Evolutionary conservation across 495 filamentous ascomycete genomes (phyloP).

Genomic region (Tuber aestivum): DNA sequence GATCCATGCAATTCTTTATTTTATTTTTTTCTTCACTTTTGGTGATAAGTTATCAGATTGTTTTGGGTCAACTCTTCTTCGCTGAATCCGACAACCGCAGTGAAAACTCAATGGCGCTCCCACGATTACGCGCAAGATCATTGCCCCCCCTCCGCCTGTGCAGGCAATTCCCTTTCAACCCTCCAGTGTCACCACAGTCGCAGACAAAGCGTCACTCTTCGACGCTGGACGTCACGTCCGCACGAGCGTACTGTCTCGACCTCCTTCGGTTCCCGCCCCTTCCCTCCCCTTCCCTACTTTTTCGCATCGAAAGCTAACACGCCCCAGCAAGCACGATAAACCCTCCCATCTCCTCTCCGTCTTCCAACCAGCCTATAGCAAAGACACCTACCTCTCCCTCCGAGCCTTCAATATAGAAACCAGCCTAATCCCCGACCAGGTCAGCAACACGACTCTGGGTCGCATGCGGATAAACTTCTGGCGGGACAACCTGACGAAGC

Average conservation of each 20-base stretch:
- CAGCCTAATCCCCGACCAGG: conserved; percentile 78
- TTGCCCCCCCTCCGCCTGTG: not conserved
- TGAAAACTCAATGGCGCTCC: not conserved
- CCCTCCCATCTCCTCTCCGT: conserved; percentile 79
- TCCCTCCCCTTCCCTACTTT: not conserved
- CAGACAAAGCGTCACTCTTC: not conserved
- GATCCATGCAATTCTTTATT: not conserved
- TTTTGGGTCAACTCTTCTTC: not conserved
- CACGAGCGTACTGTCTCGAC: conserved; percentile 53
- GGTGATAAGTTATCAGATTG: not conserved
- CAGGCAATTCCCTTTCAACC: not conserved
- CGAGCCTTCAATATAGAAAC: conserved; percentile 90
- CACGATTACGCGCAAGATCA: not conserved
- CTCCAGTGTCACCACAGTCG: not conserved
- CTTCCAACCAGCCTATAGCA: conserved; percentile 66
- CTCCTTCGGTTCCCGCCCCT: conserved; percentile 51
- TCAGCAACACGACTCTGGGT: conserved; percentile 72
- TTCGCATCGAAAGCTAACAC: not conserved
- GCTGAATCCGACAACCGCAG: not conserved
- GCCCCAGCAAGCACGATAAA: conserved; percentile 67
- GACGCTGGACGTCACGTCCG: conserved; percentile 43
- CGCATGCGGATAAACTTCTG: conserved; percentile 90
- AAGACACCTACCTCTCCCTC: conserved; percentile 80
- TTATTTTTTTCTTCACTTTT: not conserved
- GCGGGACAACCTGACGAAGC: conserved; percentile 70